Base-by-base conservation (phyloP, 192 early-diverging fungal species). In the Linnemannia exigua region DNA sequence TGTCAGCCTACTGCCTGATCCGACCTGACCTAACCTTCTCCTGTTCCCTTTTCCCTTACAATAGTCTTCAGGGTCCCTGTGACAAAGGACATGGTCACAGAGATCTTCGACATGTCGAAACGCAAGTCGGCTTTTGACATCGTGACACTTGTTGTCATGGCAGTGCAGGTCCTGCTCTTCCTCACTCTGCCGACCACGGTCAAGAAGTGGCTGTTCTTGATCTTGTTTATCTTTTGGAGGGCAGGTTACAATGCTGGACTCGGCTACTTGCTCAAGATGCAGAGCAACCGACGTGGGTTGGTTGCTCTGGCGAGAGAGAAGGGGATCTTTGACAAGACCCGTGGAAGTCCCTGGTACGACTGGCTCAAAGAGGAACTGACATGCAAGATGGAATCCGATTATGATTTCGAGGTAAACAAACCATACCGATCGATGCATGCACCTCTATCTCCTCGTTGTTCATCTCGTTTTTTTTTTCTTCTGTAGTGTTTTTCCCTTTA, bases 221-320 rank as follows among this genome's bases (percentile, higher is more conserved):
- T 90, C 12, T 72, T 96, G 8, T 98, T 98, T 87, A 74, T 94
- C 20, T 95, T 95, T 83, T 99, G 97, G 97, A 93, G 98, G 63
- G 77, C 92, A 50, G 91, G 92, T 74, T 98, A 98, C 89, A 97
- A 98, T 88, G 90, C 90, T 15, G 96, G 95, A 22, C 88, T 99
- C 6, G 98, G 98, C 20, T 90, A 92, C 63, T 82, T 98, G 28
- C 89, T 99, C 52, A 95, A 94, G 67, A 86, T 89, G 70, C 96
- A 97, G 88, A 96, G 95, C 84, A 93, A 94, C 44, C 90, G 90
- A 67, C 90, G 92, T 33, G 91, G 91, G 8, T 79, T 99, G 66
- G 95, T 97, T 28, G 88, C 90, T 5, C 90, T 91, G 87, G 93
- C 94, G 12, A 93, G 92, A 77, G 90, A 91, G 67, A 88, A 89